A percentile compares a stretch with the other conserved stretches of the same genome.
Conservation (phyloP, 2,329 filamentous ascomycete species). For the Botryotinia narcissicola region DNA sequence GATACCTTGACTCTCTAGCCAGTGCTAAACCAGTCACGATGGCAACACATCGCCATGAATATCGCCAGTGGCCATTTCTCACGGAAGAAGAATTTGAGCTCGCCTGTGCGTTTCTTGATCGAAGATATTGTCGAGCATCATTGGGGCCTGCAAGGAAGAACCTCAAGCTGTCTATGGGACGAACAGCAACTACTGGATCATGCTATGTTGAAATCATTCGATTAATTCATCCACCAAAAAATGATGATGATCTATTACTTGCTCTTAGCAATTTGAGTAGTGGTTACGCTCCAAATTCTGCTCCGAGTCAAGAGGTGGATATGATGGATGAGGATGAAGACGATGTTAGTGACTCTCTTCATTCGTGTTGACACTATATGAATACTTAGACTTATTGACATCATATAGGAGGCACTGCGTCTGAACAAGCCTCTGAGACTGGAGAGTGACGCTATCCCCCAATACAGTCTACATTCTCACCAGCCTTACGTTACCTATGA, state of each 20-base stretch:
- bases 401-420: slow-evolving; percentile 31
- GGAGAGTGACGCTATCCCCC: slow-evolving; percentile 20
- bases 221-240: slow-evolving; percentile 31
- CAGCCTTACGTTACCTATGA: slow-evolving; percentile 58
- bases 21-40: slow-evolving; percentile 13
- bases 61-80: slow-evolving; percentile 57
- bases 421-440: neutral
- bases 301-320: slow-evolving; percentile 31
- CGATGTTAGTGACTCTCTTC: slow-evolving; percentile 28
- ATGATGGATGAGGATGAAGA: slow-evolving; percentile 34
- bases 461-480: slow-evolving; percentile 36
- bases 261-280: slow-evolving; percentile 32
- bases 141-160: slow-evolving; percentile 53
- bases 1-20: neutral
- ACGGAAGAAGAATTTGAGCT: slow-evolving; percentile 60
- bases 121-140: slow-evolving; percentile 56
- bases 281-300: slow-evolving; percentile 11
- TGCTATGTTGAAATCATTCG: slow-evolving; percentile 37
- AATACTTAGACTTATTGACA: slow-evolving; percentile 6
- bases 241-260: slow-evolving; percentile 34
- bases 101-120: slow-evolving; percentile 61
- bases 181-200: slow-evolving; percentile 32
- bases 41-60: slow-evolving; percentile 41
- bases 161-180: slow-evolving; percentile 54
- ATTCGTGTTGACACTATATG: neutral